Percentiles rank a stretch among this genome's conserved stretches.
Evolutionary conservation across 2,329 filamentous ascomycete species (phyloP).

Genomic region (Pyricularia grisea): DNA sequence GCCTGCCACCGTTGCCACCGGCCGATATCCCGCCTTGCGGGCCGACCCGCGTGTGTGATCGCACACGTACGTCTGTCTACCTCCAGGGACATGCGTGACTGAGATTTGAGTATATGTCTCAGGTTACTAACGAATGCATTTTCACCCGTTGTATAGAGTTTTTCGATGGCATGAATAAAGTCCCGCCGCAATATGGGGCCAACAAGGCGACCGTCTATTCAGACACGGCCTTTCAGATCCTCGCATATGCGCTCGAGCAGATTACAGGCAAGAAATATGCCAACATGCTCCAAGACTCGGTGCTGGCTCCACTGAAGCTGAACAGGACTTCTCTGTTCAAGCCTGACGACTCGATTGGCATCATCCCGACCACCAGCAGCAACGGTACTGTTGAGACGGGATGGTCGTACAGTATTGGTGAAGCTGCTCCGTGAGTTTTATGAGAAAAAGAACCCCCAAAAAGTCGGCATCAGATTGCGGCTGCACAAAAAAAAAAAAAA

Average conservation of each 20-base stretch:
- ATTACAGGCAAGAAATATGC: conserved; percentile 24
- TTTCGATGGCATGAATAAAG: conserved; percentile 8
- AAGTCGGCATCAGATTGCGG: background rate
- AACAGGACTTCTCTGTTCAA: conserved; percentile 14
- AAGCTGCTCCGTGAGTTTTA: conserved; percentile 27
- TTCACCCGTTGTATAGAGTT: conserved; percentile 4
- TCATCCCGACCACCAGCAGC: conserved; percentile 13
- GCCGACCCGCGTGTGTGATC: conserved; percentile 6
- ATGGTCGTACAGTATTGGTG: conserved; percentile 27
- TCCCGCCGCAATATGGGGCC: conserved; percentile 5
- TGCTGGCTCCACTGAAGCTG: conserved; percentile 22
- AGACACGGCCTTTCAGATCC: conserved; percentile 25
- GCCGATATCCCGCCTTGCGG: conserved; percentile 9
- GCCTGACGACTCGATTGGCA: conserved; percentile 10
- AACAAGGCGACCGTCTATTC: conserved; percentile 17
- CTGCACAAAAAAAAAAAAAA: background rate
- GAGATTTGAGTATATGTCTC: too few relatives aligned
- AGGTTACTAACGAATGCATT: background rate
- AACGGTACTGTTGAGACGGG: conserved; percentile 6
- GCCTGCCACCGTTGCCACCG: conserved; percentile 8
- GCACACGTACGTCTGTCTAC: conserved; percentile 8
- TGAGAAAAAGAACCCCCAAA: background rate
- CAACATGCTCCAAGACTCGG: conserved; percentile 17
- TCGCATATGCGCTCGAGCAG: conserved; percentile 27
- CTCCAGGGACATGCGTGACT: too few relatives aligned